Evolutionary conservation across 1,139 yeast species (phyloP), one percentile per base, ranked within the genome.

Genomic region (Yamadazyma oceani): DNA sequence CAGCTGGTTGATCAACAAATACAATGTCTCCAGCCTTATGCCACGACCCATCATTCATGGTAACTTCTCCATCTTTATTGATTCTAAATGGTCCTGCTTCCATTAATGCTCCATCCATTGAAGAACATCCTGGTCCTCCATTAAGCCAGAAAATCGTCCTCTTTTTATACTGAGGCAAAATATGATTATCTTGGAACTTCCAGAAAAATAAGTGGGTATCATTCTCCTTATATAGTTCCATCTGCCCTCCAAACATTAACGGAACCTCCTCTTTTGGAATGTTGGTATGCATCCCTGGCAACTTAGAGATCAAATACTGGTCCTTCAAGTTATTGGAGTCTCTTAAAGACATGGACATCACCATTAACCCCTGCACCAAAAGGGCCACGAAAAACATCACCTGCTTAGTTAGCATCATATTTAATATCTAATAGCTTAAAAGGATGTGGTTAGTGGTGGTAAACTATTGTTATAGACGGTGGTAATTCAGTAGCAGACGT

Each of bases 41-140:
- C 98, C 98, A 92, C 2, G 95, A 76, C 0, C 96, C 97, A 4
- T 70, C 57, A 58, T 89, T 89, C 44, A 64, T 63, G 5, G 72
- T 61, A 6, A 75, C 73, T 38, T 76, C 56, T 2, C 69, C 64
- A 9, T 73, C 58, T 0, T 60, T 48, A 43, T 67, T 61, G 14
- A 89, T 71, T 41, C 96, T 68, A 41, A 89, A 77, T 0, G 98
- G 97, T 0, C 99, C 99, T 2, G 82, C 65, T 58, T 94, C 99
- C 78, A 92, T 80, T 45, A 92, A 59, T 0, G 96, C 96, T 3
- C 99, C 99, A 61, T 92, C 98, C 94, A 92, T 81, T 0, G 96
- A 88, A 3, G 97, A 88, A 58, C 99, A 92, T 0, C 99, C 99
- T 0, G 96, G 96, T 0, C 96, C 96, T 31, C 99, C 99, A 59